Percentiles rank a stretch among this genome's conserved stretches.
Evolutionary conservation across 2,329 filamentous ascomycete genomes (phyloP).

Genomic region (Penicillium oxalicum): DNA sequence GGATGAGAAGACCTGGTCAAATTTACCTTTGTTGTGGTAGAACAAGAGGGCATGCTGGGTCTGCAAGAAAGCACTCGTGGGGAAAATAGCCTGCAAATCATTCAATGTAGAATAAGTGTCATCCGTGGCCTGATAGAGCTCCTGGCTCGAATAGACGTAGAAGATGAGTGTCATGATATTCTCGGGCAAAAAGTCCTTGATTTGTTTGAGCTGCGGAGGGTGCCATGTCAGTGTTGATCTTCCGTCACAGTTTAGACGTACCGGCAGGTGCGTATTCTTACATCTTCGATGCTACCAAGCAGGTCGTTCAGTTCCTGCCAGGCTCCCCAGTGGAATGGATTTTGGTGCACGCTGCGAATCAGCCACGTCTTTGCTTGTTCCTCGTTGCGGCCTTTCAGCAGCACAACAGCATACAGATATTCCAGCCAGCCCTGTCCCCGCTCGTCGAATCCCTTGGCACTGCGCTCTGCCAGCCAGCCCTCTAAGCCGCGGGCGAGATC

Average conservation of each 20-base stretch:
- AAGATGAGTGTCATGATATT: slow-evolving; percentile 95
- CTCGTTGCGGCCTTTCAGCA: slow-evolving; percentile 87
- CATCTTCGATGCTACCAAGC: slow-evolving; percentile 73
- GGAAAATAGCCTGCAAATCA: slow-evolving; percentile 78
- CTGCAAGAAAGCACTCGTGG: slow-evolving; percentile 78
- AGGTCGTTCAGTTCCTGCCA: slow-evolving; percentile 89
- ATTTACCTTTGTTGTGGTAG: slow-evolving; percentile 70
- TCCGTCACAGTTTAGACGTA: too few relatives aligned
- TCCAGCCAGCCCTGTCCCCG: slow-evolving; percentile 89
- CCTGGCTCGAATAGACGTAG: slow-evolving; percentile 81
- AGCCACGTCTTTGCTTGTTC: slow-evolving; percentile 77
- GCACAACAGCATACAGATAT: slow-evolving; percentile 72
- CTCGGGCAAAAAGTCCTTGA: slow-evolving; percentile 68
- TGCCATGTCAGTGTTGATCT: slow-evolving; percentile 13
- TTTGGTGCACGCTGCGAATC: slow-evolving; percentile 79
- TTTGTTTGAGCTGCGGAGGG: slow-evolving; percentile 57
- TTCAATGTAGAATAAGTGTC: slow-evolving; percentile 68
- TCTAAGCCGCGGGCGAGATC: slow-evolving; percentile 70
- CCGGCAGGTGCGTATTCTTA: slow-evolving; percentile 41
- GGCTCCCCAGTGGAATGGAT: slow-evolving; percentile 94
- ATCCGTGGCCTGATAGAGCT: slow-evolving; percentile 80
- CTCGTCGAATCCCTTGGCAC: slow-evolving; percentile 53
- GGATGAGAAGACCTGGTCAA: too few relatives aligned
- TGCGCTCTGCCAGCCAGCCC: slow-evolving; percentile 68
- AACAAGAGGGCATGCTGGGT: slow-evolving; percentile 82